A percentile compares a stretch with the other conserved stretches of the same genome.
phyloP scores from a whole-genome alignment of 257 asterid genomes.

The Solanum arcanum region DNA sequence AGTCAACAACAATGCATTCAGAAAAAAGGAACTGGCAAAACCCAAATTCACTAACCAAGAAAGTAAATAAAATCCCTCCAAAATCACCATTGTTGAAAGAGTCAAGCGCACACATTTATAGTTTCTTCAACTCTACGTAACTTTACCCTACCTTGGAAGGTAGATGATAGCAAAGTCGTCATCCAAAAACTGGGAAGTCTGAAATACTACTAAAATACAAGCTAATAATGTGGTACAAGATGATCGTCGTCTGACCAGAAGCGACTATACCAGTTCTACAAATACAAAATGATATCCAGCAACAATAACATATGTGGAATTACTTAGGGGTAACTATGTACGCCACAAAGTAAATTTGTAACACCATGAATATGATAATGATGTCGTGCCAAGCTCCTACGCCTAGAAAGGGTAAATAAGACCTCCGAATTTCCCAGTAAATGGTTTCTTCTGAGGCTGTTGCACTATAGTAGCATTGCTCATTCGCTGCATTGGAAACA shows the following conservation, averaged over 20 bases:
- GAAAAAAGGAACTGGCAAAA: neutral
- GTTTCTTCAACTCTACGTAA: neutral
- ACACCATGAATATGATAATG: neutral
- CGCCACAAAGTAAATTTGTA: neutral
- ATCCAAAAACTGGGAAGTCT: neutral
- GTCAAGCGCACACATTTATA: neutral
- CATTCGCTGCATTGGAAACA: constrained; percentile 33
- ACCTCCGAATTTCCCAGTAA: constrained; percentile 14
- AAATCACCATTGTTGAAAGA: neutral
- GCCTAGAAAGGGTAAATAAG: neutral
- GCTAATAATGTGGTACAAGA: neutral
- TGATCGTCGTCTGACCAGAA: neutral
- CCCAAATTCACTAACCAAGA: neutral
- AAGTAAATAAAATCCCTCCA: neutral
- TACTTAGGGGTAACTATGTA: neutral
- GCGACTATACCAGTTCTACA: neutral
- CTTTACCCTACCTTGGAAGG: neutral
- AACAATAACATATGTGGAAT: neutral
- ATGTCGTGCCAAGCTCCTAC: neutral
- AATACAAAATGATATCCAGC: neutral
- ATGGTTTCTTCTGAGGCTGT: constrained; percentile 21
- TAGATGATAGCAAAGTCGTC: neutral
- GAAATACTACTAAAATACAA: neutral
- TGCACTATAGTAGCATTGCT: constrained; percentile 45
- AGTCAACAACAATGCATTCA: neutral